Evolutionary conservation across 345 rosid genomes (phyloP).

Genomic region (Balakata baccata): DNA sequence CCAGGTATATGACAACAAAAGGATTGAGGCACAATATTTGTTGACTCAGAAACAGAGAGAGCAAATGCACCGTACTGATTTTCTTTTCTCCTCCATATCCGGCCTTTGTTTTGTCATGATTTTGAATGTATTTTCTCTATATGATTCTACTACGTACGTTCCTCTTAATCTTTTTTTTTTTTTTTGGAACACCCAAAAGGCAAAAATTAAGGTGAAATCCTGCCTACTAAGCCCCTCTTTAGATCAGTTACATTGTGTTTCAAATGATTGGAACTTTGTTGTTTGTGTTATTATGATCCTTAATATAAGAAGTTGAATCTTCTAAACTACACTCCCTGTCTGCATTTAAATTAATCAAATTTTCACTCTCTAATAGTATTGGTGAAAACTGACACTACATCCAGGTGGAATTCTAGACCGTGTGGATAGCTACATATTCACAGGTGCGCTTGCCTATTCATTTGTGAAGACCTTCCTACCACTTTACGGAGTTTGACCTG

Average conservation of each 20-base stretch:
- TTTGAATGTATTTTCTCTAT: background rate
- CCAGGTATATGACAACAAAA: background rate
- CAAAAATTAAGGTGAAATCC: too few species aligned
- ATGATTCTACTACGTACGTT: too few species aligned
- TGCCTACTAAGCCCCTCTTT: background rate
- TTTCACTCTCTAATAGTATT: background rate
- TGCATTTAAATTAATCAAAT: background rate
- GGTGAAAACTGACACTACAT: background rate
- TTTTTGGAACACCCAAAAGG: too few species aligned
- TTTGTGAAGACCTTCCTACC: slow-evolving; percentile 67
- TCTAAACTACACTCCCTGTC: background rate
- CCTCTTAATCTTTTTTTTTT: too few species aligned
- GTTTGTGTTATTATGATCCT: background rate
- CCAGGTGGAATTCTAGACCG: slow-evolving; percentile 89
- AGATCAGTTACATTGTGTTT: background rate
- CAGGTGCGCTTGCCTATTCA: slow-evolving; percentile 84
- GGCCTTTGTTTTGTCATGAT: background rate
- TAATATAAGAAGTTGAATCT: background rate
- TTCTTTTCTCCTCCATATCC: background rate
- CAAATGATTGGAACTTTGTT: background rate
- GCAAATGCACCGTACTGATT: background rate
- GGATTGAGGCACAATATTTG: background rate
- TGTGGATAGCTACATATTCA: slow-evolving; percentile 89
- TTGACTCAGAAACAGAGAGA: background rate
- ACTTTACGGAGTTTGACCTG: slow-evolving; percentile 64